Evolutionary conservation across 2,329 filamentous ascomycete species (phyloP), one percentile per base, ranked within the genome.

Genomic region (Kalmusia sp.): DNA sequence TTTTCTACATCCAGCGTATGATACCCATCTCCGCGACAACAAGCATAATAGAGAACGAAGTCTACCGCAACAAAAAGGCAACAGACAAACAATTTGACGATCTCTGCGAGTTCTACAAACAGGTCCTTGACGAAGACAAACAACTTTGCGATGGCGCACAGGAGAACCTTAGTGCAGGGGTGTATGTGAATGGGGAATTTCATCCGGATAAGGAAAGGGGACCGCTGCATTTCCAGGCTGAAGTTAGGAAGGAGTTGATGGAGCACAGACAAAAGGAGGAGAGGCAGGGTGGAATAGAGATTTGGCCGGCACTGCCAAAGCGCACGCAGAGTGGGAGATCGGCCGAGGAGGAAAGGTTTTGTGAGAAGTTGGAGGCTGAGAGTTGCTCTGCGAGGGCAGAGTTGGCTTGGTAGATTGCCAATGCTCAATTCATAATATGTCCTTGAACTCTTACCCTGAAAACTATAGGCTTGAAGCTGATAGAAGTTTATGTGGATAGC

Each of bases 111-210:
- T 82, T 87, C 66, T 87, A 85, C 75, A 83, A 83, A 68, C 79
- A 80, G 28, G 79, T 87, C 68, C 81, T 86, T 79, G 78, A 78
- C 1, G 85, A 87, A 69, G 84, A 87, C 73, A 86, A 86, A 65
- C 74, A 79, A 21, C 80, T 87, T 30, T 87, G 84, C 71, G 73
- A 77, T 55, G 77, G 77, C 12, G 79, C 82, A 2, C 84, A 87
- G 65, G 78, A 75, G 67, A 87, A 87, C 64, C 75, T 87, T 58
- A 82, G 83, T 63, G 76, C 80, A 0, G 83, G 83, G 5, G 77
- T 86, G 41, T 87, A 85, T 54, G 73, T 84, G 62, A 86, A 82
- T 59, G 84, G 84, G 34, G 79, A 85, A 63, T 74, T 87, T 68
- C 84, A 87, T 64, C 83, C 84, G 0, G 72, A 75, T 40, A 25